Evolutionary conservation across 2,329 filamentous ascomycete species (phyloP), one percentile per base, ranked within the genome.

Genomic region (Alternaria arborescens): DNA sequence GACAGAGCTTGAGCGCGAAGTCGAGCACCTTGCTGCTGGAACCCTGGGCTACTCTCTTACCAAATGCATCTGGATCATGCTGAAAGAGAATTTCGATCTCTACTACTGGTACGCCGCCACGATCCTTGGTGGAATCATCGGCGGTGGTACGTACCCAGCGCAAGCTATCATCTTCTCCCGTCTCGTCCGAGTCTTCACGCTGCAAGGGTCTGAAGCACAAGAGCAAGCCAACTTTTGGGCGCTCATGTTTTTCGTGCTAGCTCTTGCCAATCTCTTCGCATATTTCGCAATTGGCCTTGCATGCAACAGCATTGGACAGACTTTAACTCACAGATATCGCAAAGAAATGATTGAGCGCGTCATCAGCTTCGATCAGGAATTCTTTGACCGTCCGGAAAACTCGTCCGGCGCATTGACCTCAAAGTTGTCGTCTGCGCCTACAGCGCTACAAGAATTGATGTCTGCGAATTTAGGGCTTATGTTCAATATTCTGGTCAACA

Each of bases 311-410:
- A 93, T 93, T 46, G 60, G 52, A 8, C 60, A 65, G 48, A 32
- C 55, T 26, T 30, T 65, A 16, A 43, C 59, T 11, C 62, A 65
- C 28, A 50, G 54, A 5, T 34, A 57, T 8, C 52, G 62, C 18
- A 52, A 53, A 18, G 52, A 62, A n/a, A 66, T 64, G 22, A 55
- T 64, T 38, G 52, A 58, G 14, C 51, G 55, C 8, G 51, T 64
- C 8, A 86, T 97, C 48, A 90, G 94, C 63, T 94, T 97, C 77
- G 94, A 97, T 63, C 93, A 97, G 43, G 83, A 88, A 28, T 97
- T 93, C 78, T 97, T 97, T 68, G 94, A 97, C 77, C 85, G 83
- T 40, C 92, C 96, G 61, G 91, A 96, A 78, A 96, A 97, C 76
- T 93, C 90, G 16, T 89, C 92, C 5, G 94, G 94, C 66, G 91